Base-by-base conservation (phyloP, 345 rosid species). In the Hibiscus trionum region DNA sequence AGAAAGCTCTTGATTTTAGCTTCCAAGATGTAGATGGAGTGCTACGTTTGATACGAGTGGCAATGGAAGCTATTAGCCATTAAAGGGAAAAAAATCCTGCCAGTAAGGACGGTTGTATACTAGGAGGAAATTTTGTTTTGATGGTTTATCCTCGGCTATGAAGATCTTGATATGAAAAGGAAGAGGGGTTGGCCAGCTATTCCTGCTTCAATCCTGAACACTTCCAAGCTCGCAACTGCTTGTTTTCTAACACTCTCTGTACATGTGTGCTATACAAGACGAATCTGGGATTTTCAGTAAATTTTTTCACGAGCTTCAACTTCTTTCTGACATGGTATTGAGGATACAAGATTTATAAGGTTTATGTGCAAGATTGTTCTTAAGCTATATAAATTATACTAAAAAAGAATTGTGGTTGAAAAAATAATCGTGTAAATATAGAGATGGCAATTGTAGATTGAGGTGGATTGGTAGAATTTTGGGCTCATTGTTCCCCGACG, bases 11-110 rank as follows among this genome's bases (percentile, higher is more conserved):
- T 81, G 98, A 96, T 84, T 93, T 86, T 75, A 90, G 83, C 84
- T 96, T 96, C 80, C 99, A 96, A 57, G 98, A 96, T 63, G 80
- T 96, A 64, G 94, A 91, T 71, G 94, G 90, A 62, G 80, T 93
- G 39, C 77, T 96, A 73, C 91, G 76, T 73, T 80, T 91, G 77
- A 93, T 96, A 75, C 85, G 89, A 80, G 85, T 91, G 64, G 98
- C 99, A 46, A 84, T 87, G 77, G 91, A 93, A 74, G 91, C 91
- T 73, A 89, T 86, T 61, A 80, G 86, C 83, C 87, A 81, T 31
- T 89, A 76, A 85, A 77, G 27, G 57, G 6, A 0, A 21, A 66
- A 26, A 12, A 67, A 78, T 56, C 62, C 46, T 17, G 67, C 66
- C 60, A 74, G 56, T 53, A n/a, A 56, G 49, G 26, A 73, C 69